A percentile compares a stretch with the other conserved stretches of the same genome.
Evolutionary conservation across 495 filamentous ascomycete genomes (phyloP).

Genomic region (Penicillium herquei): DNA sequence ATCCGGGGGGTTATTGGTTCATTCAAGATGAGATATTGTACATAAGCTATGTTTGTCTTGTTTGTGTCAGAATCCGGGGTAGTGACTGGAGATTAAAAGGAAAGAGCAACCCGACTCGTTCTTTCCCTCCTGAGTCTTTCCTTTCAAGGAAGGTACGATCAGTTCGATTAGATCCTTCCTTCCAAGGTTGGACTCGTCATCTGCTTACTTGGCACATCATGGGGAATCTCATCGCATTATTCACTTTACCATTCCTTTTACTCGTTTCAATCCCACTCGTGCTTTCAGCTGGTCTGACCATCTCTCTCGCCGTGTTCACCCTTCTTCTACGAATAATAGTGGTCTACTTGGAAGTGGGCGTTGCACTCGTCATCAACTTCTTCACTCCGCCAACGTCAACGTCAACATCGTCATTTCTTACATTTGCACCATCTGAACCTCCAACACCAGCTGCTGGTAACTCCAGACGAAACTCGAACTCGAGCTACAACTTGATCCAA

Average conservation of each 20-base stretch:
- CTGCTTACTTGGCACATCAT: conserved; percentile 50
- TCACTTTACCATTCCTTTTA: conserved; percentile 55
- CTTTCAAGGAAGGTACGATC: too few species aligned
- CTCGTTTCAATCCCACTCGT: conserved; percentile 67
- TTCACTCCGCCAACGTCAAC: conserved; percentile 43
- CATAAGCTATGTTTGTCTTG: too few species aligned
- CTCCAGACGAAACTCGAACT: conserved; percentile 30
- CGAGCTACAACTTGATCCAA: conserved; percentile 22
- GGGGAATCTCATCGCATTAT: too few species aligned
- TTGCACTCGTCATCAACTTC: conserved; percentile 57
- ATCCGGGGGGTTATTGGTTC: too few species aligned
- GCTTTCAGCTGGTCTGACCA: conserved; percentile 67
- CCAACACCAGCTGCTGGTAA: conserved; percentile 28
- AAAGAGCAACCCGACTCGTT: too few species aligned
- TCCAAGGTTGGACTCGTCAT: conserved; percentile 29
- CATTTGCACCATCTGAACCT: conserved; percentile 32
- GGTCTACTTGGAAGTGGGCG: conserved; percentile 67
- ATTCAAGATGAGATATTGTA: too few species aligned
- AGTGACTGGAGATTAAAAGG: too few species aligned
- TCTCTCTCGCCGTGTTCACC: conserved; percentile 60
- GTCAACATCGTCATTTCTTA: conserved; percentile 30
- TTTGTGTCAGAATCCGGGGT: too few species aligned
- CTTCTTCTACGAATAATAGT: conserved; percentile 63
- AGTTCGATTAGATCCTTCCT: too few species aligned
- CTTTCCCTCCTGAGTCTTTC: too few species aligned